Conservation (phyloP, 371 early-diverging fungal genomes). For the Coemansia sp. region DNA sequence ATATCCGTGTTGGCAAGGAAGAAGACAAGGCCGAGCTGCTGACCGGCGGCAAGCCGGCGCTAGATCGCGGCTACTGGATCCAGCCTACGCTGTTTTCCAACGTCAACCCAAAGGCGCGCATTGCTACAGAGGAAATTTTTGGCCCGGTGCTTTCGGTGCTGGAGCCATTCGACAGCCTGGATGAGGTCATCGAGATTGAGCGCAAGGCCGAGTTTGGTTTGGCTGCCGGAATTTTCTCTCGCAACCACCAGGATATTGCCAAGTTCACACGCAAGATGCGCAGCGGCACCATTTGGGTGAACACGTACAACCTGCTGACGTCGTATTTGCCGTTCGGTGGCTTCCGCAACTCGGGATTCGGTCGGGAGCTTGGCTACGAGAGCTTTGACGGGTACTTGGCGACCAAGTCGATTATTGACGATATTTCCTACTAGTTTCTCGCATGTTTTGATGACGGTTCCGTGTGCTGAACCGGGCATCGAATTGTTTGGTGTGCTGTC, state of each 20-base stretch:
- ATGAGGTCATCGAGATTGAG: slow-evolving; percentile 76
- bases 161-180: slow-evolving; percentile 68
- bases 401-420: slow-evolving; percentile 63
- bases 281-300: slow-evolving; percentile 85
- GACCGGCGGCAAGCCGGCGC: slow-evolving; percentile 70
- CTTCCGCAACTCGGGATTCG: slow-evolving; percentile 82
- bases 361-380: slow-evolving; percentile 76
- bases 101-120: slow-evolving; percentile 62
- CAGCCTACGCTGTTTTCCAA: slow-evolving; percentile 77
- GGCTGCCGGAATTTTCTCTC: slow-evolving; percentile 85
- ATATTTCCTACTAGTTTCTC: slow-evolving; percentile 13
- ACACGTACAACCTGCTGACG: slow-evolving; percentile 58
- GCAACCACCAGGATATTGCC: slow-evolving; percentile 63
- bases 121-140: slow-evolving; percentile 88
- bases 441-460: too few species aligned
- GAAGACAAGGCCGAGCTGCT: slow-evolving; percentile 50
- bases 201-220: slow-evolving; percentile 74
- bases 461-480: too few species aligned
- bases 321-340: slow-evolving; percentile 85
- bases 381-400: slow-evolving; percentile 69
- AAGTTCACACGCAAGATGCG: slow-evolving; percentile 64
- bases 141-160: slow-evolving; percentile 86
- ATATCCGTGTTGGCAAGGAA: slow-evolving; percentile 53
- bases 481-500: too few species aligned
- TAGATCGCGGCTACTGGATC: slow-evolving; percentile 73